Evolutionary conservation across 345 rosid species (phyloP).

Genomic region (Citrus unshiu): DNA sequence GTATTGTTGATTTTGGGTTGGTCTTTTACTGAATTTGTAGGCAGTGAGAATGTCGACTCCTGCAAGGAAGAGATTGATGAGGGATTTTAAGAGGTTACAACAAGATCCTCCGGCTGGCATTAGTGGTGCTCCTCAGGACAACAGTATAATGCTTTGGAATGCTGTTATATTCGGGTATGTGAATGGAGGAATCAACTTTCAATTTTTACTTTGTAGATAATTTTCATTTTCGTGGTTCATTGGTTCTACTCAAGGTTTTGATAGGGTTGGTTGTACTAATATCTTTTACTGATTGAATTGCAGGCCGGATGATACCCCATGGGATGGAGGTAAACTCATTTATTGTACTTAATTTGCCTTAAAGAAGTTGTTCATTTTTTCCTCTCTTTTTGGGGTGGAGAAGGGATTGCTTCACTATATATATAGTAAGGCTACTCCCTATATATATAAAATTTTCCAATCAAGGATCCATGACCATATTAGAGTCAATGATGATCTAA

Average conservation of each 20-base stretch:
- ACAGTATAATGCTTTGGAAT: slow-evolving; percentile 68
- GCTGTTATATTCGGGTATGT: slow-evolving; percentile 72
- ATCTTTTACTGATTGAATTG: slow-evolving; percentile 12
- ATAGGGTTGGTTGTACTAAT: neutral
- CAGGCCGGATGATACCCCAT: slow-evolving; percentile 75
- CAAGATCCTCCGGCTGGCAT: slow-evolving; percentile 77
- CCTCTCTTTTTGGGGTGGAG: neutral
- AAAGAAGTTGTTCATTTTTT: neutral
- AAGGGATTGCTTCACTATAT: neutral
- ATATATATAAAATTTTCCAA: no score
- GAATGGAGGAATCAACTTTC: neutral
- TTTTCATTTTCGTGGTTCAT: neutral
- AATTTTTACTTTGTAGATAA: neutral
- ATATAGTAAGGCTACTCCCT: no score
- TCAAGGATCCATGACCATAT: no score
- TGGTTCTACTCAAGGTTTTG: neutral
- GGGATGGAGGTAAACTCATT: slow-evolving; percentile 61
- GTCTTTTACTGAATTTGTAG: slow-evolving; percentile 10
- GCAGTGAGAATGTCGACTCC: slow-evolving; percentile 61
- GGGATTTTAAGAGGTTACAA: slow-evolving; percentile 73
- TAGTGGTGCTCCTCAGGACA: slow-evolving; percentile 72
- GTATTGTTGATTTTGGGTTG: neutral
- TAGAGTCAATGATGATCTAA: no score
- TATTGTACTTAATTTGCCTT: slow-evolving; percentile 3
- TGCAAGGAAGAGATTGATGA: slow-evolving; percentile 71